Percentiles rank a stretch among this genome's conserved stretches.
These are phyloP conservation scores for Saccharomycopsis microspora DNA, from an alignment of 805 yeast genomes.

Conservation along the genomic window DNA sequence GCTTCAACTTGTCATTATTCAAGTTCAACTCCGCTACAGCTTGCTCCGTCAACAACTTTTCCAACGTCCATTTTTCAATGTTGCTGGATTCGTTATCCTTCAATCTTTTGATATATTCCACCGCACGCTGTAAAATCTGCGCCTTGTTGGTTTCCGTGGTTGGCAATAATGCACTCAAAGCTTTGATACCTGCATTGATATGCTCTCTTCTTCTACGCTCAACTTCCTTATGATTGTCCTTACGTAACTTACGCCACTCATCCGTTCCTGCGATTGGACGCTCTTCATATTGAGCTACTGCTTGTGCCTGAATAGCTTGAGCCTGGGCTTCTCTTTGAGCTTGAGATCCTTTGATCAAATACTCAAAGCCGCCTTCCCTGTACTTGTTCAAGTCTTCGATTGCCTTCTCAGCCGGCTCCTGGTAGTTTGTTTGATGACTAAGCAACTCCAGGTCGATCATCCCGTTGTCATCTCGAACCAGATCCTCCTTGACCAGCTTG, in stretches of 20 bases:
- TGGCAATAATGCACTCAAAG: constrained; percentile 67
- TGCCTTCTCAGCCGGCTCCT: neutral
- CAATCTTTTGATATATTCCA: constrained; percentile 79
- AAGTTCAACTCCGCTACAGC: constrained; percentile 76
- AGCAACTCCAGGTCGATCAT: constrained; percentile 33
- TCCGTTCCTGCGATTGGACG: constrained; percentile 23
- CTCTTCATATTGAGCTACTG: constrained; percentile 13
- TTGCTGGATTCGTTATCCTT: constrained; percentile 84
- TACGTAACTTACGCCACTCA: constrained; percentile 75
- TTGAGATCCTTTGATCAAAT: neutral
- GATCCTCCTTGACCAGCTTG: constrained; percentile 2
- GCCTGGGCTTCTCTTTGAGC: constrained; percentile 11
- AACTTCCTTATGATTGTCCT: constrained; percentile 90
- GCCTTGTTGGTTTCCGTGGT: constrained; percentile 83
- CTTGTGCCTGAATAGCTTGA: constrained; percentile 1
- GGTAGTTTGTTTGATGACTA: constrained; percentile 24
- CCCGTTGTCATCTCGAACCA: constrained; percentile 6
- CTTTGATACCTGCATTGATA: constrained; percentile 79
- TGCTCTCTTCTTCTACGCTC: constrained; percentile 87
- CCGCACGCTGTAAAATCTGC: constrained; percentile 77
- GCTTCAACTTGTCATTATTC: constrained; percentile 78
- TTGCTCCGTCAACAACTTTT: constrained; percentile 85
- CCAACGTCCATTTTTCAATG: constrained; percentile 91
- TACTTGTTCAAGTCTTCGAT: constrained; percentile 10
- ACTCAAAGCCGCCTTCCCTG: neutral